Base-by-base conservation (phyloP, 768 basidiomycete genomes). In the Suillus discolor region DNA sequence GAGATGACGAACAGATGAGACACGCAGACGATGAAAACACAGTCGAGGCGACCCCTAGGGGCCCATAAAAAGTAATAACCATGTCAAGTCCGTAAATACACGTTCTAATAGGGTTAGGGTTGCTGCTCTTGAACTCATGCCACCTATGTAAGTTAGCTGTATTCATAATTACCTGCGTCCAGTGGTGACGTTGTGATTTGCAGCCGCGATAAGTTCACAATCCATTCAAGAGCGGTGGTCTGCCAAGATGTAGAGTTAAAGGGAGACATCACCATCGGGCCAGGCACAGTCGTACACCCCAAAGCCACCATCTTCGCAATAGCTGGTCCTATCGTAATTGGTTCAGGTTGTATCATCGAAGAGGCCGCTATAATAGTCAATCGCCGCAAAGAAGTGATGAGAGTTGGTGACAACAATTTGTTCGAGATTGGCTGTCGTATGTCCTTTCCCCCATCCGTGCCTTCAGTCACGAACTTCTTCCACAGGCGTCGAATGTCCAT, bases 201-300 rank as follows among this genome's bases (percentile, higher is more conserved):
- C 72, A 95, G 93, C 77, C 91, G 91, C 69, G 92, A 95, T 81
- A 93, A 92, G 74, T 90, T 93, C 72, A 91, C 90, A 7, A 93
- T 97, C 54, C 94, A 97, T 69, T 92, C 95, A 3, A 94, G 89
- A 74, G 92, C 94, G 7, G 85, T 97, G 57, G 91, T 98, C 36
- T 94, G 93, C 74, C 92, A 94, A 73, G 96, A 97, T 80, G 93
- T 94, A 38, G 96, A 98, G 68, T 83, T 99, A 70, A 93, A 94
- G 74, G 97, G 97, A 61, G 92, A 96, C 72, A 92, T 97, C 62
- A 96, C 95, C 23, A 91, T 99, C 65, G 96, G 95, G 34, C 83
- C 92, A 74, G 92, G 93, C 88, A 90, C 91, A 0, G 89, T 98
- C 63, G 87, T 99, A 25, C 96, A 99, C 69, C 96, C 97, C 0